Evolutionary conservation across 2,329 filamentous ascomycete genomes (phyloP).

Genomic region (Cercospora sojina): DNA sequence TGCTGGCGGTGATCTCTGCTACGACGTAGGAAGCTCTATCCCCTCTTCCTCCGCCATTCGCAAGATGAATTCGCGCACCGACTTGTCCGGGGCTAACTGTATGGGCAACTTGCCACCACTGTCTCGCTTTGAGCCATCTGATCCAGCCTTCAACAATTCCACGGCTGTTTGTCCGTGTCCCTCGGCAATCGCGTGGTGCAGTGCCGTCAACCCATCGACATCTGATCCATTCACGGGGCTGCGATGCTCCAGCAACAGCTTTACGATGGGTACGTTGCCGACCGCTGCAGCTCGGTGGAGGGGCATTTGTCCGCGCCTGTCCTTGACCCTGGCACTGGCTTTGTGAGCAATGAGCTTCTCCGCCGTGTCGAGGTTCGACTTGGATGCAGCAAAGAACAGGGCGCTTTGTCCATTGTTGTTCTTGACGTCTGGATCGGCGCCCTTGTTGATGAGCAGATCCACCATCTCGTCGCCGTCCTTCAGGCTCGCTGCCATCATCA

Average conservation of each 20-base stretch:
- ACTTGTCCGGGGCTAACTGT: constrained; percentile 80
- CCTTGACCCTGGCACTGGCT: constrained; percentile 76
- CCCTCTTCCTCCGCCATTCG: constrained; percentile 81
- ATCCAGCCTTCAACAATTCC: constrained; percentile 77
- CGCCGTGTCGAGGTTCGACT: constrained; percentile 79
- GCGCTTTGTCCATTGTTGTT: constrained; percentile 76
- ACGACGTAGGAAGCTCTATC: constrained; percentile 54
- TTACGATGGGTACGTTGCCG: constrained; percentile 84
- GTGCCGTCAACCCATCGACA: constrained; percentile 75
- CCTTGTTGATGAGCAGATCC: constrained; percentile 65
- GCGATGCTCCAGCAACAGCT: constrained; percentile 69
- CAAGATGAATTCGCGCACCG: constrained; percentile 74
- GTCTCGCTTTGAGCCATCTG: constrained; percentile 76
- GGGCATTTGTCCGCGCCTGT: constrained; percentile 83
- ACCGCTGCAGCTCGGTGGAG: constrained; percentile 89
- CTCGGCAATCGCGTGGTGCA: constrained; percentile 83
- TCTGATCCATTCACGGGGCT: constrained; percentile 86
- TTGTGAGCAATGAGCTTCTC: constrained; percentile 72
- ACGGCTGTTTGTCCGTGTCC: constrained; percentile 78
- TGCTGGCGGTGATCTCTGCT: neutral
- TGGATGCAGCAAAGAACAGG: constrained; percentile 88
- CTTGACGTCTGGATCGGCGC: constrained; percentile 71
- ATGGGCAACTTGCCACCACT: constrained; percentile 68
- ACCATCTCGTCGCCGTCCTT: constrained; percentile 70
- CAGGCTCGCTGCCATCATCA: constrained; percentile 79